Evolutionary conservation across 805 yeast species (phyloP).

Genomic region (Ogataea thermomethanolica): DNA sequence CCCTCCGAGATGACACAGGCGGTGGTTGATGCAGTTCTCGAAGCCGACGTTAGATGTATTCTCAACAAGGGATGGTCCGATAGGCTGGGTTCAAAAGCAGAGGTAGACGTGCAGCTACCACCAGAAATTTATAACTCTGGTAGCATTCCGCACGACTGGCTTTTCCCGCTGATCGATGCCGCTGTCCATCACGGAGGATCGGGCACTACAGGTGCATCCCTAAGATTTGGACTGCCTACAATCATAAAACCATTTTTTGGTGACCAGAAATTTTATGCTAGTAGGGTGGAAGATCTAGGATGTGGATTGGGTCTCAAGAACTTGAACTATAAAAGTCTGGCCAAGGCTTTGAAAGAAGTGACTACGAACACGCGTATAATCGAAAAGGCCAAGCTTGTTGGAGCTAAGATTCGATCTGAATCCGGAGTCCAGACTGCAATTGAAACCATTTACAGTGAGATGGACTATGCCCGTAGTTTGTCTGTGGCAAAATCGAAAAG

Average conservation of each 20-base stretch:
- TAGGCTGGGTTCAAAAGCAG: constrained; percentile 42
- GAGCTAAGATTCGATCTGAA: constrained; percentile 64
- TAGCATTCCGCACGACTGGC: constrained; percentile 88
- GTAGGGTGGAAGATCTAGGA: constrained; percentile 83
- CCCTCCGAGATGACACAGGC: constrained; percentile 76
- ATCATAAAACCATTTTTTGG: constrained; percentile 94
- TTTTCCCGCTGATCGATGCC: constrained; percentile 83
- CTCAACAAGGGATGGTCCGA: constrained; percentile 96
- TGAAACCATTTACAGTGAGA: constrained; percentile 68
- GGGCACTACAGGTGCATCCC: constrained; percentile 91
- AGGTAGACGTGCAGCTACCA: constrained; percentile 55
- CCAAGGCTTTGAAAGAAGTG: constrained; percentile 66
- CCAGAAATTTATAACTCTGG: constrained; percentile 66
- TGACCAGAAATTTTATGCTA: constrained; percentile 90
- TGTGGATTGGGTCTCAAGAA: constrained; percentile 72
- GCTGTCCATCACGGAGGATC: constrained; percentile 98
- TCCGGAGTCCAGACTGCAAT: constrained; percentile 79
- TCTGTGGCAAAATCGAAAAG: constrained; percentile 43
- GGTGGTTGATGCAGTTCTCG: constrained; percentile 70
- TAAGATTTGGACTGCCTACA: constrained; percentile 84
- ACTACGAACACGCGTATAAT: constrained; percentile 63
- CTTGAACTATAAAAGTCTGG: constrained; percentile 58
- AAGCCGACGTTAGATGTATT: constrained; percentile 81
- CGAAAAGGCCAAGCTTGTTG: constrained; percentile 62
- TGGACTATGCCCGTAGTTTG: constrained; percentile 69